Evolutionary conservation across 2,329 filamentous ascomycete genomes (phyloP).

Genomic region (Colletotrichum karsti): DNA sequence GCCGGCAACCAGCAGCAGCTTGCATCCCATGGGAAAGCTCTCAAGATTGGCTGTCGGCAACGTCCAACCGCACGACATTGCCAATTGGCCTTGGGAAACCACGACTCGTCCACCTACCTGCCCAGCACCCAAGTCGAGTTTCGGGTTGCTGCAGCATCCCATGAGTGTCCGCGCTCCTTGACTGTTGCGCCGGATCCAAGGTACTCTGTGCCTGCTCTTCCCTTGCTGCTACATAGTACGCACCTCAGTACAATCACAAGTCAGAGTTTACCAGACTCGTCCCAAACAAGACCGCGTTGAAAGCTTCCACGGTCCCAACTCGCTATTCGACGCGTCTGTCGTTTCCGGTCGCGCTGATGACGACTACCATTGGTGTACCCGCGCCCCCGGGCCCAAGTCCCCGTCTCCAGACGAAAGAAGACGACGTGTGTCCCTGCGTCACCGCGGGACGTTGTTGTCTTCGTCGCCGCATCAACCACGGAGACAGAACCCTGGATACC

Average conservation of each 20-base stretch:
- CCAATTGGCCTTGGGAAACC: neutral
- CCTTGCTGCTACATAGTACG: too few relatives aligned
- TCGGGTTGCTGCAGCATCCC: constrained; percentile 10
- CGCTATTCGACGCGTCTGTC: constrained; percentile 7
- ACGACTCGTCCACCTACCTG: constrained; percentile 6
- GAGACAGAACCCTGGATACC: constrained; percentile 7
- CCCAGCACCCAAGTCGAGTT: neutral
- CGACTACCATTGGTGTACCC: neutral
- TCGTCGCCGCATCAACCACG: constrained; percentile 24
- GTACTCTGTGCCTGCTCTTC: neutral
- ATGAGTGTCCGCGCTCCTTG: neutral
- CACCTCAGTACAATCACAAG: neutral
- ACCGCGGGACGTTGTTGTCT: constrained; percentile 16
- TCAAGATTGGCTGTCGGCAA: neutral
- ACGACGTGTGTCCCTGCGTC: constrained; percentile 10
- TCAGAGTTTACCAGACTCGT: constrained; percentile 13
- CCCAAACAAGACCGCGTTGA: constrained; percentile 1
- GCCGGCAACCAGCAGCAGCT: neutral
- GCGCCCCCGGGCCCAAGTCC: neutral
- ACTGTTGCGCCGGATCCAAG: constrained; percentile 1
- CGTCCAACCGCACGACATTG: neutral
- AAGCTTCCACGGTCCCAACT: constrained; percentile 1
- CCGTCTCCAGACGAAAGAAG: neutral
- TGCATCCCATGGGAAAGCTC: neutral
- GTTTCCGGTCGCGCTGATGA: constrained; percentile 11